Evolutionary conservation across 1,139 yeast species (phyloP).

Genomic region (Hanseniaspora gamundiae): DNA sequence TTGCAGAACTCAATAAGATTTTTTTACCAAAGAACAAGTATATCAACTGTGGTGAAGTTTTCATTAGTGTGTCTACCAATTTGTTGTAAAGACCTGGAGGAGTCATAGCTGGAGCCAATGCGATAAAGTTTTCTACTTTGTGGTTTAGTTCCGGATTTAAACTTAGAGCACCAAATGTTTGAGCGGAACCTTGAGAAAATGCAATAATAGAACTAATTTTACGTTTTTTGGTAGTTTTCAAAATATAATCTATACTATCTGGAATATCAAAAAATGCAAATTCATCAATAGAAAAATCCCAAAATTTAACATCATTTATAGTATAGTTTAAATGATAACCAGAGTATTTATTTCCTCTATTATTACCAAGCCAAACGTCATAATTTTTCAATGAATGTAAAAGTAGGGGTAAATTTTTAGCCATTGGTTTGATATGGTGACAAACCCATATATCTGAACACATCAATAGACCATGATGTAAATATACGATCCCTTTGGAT

Average conservation of each 20-base stretch:
- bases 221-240: slow-evolving; percentile 29
- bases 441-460: slow-evolving; percentile 84
- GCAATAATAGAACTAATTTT: slow-evolving; percentile 46
- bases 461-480: slow-evolving; percentile 90
- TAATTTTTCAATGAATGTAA: slow-evolving; percentile 62
- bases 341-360: slow-evolving; percentile 81
- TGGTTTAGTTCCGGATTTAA: slow-evolving; percentile 46
- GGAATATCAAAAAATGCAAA: slow-evolving; percentile 80
- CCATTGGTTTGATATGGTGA: slow-evolving; percentile 25
- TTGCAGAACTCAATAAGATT: slow-evolving; percentile 61
- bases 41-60: slow-evolving; percentile 67
- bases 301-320: slow-evolving; percentile 40
- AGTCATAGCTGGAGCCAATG: slow-evolving; percentile 88
- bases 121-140: slow-evolving; percentile 61
- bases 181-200: slow-evolving; percentile 87
- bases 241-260: slow-evolving; percentile 52
- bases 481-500: slow-evolving; percentile 40
- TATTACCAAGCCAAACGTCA: slow-evolving; percentile 90
- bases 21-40: slow-evolving; percentile 64
- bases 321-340: slow-evolving; percentile 34
- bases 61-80: slow-evolving; percentile 62
- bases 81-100: slow-evolving; percentile 75
- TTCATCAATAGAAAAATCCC: slow-evolving; percentile 83
- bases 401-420: slow-evolving; percentile 60
- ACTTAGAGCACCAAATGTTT: slow-evolving; percentile 59